Conservation (phyloP, 305 asterid species). For the Rubia peregrina region DNA sequence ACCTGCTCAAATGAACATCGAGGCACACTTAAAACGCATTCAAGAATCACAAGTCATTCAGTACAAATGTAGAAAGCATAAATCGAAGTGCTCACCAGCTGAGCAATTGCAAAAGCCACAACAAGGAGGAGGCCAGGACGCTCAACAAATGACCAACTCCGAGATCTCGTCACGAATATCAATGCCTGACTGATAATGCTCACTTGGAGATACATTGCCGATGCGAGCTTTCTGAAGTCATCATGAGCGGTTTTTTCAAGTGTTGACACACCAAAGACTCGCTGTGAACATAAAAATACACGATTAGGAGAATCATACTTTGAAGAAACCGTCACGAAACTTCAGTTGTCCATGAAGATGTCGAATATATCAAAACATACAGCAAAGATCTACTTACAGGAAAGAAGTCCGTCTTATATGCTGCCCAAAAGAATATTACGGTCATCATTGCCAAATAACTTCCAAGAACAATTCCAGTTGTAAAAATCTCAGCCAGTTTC, state of each 20-base stretch:
- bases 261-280: slow-evolving; percentile 74
- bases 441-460: slow-evolving; percentile 44
- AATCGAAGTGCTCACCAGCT: slow-evolving; percentile 51
- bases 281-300: slow-evolving; percentile 31
- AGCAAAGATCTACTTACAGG: slow-evolving; percentile 23
- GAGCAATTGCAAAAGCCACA: slow-evolving; percentile 76
- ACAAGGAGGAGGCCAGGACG: slow-evolving; percentile 92
- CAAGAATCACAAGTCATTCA: neutral
- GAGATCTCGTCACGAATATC: slow-evolving; percentile 88
- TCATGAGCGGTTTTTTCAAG: slow-evolving; percentile 91
- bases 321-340: neutral
- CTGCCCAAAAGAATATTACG: slow-evolving; percentile 43
- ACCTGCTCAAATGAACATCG: slow-evolving; percentile 34
- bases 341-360: neutral
- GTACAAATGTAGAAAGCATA: neutral
- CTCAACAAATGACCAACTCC: slow-evolving; percentile 89
- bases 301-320: neutral
- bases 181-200: slow-evolving; percentile 98
- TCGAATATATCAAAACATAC: neutral
- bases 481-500: slow-evolving; percentile 41
- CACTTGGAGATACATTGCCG: slow-evolving; percentile 97
- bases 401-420: slow-evolving; percentile 36
- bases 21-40: neutral
- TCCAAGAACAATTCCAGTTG: slow-evolving; percentile 41
- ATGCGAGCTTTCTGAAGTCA: slow-evolving; percentile 93